phyloP scores from a whole-genome alignment of 345 rosid genomes.

The Bruguiera sexangula region DNA sequence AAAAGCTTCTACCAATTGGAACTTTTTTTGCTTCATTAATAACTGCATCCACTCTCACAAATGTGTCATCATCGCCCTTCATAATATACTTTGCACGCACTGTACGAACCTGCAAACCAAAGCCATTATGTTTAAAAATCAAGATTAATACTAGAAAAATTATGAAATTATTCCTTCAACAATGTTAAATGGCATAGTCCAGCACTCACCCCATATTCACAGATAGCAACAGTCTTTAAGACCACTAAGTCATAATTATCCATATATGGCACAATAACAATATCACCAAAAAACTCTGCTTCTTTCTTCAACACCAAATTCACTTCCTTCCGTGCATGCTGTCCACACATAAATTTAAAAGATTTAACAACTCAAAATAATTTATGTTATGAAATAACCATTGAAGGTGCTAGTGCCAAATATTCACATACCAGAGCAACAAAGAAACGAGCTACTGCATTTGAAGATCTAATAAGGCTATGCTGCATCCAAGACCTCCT shows the following conservation, averaged over 20 bases:
- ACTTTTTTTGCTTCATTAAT: constrained; percentile 59
- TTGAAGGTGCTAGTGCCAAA: background rate
- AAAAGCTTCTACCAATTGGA: constrained; percentile 59
- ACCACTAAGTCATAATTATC: constrained; percentile 96
- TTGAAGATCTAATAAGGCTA: constrained; percentile 66
- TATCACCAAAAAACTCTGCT: constrained; percentile 91
- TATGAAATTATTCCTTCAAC: background rate
- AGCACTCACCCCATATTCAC: constrained; percentile 84
- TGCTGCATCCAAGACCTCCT: constrained; percentile 98
- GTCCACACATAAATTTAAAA: constrained; percentile 21
- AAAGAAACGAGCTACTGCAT: constrained; percentile 89
- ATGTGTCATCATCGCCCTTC: constrained; percentile 96
- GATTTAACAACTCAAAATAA: constrained; percentile 5
- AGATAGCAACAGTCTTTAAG: constrained; percentile 89
- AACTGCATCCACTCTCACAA: constrained; percentile 72
- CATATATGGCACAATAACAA: constrained; percentile 86
- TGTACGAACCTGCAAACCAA: constrained; percentile 51
- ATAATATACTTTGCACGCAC: constrained; percentile 64
- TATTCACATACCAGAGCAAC: constrained; percentile 71
- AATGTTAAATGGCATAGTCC: background rate
- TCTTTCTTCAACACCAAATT: constrained; percentile 85
- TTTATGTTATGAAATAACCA: background rate
- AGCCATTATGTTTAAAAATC: background rate
- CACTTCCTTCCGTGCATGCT: constrained; percentile 90
- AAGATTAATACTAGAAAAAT: background rate